These are phyloP conservation scores for Petunia axillaris DNA, from an alignment of 257 asterid genomes.

Conservation along the genomic window DNA sequence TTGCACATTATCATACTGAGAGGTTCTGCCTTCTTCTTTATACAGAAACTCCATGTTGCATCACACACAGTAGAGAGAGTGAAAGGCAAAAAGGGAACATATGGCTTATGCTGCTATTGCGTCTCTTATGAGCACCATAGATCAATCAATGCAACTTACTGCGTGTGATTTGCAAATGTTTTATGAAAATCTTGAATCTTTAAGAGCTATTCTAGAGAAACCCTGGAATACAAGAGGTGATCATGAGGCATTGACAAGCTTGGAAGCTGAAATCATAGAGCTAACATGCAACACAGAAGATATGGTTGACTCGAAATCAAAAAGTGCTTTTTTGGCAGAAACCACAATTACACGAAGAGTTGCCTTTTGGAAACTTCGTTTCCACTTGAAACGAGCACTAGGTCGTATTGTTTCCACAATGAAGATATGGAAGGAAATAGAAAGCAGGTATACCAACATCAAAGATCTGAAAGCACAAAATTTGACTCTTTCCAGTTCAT, in stretches of 20 bases:
- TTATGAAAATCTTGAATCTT: not conserved
- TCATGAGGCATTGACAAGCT: not conserved
- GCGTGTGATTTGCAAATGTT: not conserved
- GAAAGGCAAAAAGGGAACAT: not conserved
- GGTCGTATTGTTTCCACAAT: not conserved
- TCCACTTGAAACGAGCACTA: not conserved
- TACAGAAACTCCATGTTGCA: too few species aligned
- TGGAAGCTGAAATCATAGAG: slow-evolving; percentile 5
- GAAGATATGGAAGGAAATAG: not conserved
- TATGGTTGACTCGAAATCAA: not conserved
- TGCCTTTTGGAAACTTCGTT: not conserved
- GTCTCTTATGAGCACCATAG: not conserved
- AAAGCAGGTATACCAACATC: not conserved
- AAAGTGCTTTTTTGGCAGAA: not conserved
- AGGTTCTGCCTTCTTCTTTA: too few species aligned
- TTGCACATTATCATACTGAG: too few species aligned
- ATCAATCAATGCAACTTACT: not conserved
- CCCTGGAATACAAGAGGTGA: not conserved
- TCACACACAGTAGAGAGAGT: too few species aligned
- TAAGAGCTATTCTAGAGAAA: not conserved
- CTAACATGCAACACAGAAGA: not conserved
- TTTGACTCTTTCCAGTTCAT: not conserved
- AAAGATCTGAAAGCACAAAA: not conserved
- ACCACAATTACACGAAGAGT: not conserved
- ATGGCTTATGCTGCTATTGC: not conserved